Percentiles rank a stretch among this genome's conserved stretches.
Conservation (phyloP, 768 basidiomycete species). For the Auricularia heimuer region DNA sequence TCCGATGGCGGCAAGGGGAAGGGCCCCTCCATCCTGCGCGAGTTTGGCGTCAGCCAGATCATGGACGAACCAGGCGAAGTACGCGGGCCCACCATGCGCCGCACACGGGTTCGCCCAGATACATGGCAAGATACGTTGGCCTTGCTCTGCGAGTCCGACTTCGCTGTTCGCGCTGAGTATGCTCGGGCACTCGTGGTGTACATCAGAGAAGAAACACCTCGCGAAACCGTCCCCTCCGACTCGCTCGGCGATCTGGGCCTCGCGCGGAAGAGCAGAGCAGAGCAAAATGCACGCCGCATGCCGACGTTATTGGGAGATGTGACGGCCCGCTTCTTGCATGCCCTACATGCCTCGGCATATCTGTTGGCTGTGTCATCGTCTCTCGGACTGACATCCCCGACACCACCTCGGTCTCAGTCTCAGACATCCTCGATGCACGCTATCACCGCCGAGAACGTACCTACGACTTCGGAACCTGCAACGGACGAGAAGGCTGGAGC, state of each 20-base stretch:
- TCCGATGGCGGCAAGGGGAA: background rate
- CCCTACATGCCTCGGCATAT: conserved; percentile 71
- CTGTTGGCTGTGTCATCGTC: conserved; percentile 64
- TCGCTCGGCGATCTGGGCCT: background rate
- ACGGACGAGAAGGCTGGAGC: background rate
- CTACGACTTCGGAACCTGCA: conserved; percentile 1
- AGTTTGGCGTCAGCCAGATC: background rate
- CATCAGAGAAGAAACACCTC: conserved; percentile 55
- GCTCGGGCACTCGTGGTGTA: conserved; percentile 65
- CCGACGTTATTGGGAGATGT: conserved; percentile 34
- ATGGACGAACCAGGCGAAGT: background rate
- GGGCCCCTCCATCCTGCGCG: background rate
- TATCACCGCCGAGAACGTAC: conserved; percentile 13
- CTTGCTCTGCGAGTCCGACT: conserved; percentile 70
- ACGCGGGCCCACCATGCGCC: conserved; percentile 7
- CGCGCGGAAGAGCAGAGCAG: background rate
- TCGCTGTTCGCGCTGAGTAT: conserved; percentile 72
- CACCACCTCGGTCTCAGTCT: conserved; percentile 31
- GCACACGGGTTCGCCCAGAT: conserved; percentile 66
- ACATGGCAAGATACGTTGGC: conserved; percentile 88
- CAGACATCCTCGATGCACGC: conserved; percentile 27
- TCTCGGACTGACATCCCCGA: conserved; percentile 36
- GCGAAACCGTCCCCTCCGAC: background rate
- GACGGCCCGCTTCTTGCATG: conserved; percentile 65
- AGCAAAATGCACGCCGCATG: background rate